phyloP scores from a whole-genome alignment of 495 filamentous ascomycete genomes.

The Lineolata rhizophorae region DNA sequence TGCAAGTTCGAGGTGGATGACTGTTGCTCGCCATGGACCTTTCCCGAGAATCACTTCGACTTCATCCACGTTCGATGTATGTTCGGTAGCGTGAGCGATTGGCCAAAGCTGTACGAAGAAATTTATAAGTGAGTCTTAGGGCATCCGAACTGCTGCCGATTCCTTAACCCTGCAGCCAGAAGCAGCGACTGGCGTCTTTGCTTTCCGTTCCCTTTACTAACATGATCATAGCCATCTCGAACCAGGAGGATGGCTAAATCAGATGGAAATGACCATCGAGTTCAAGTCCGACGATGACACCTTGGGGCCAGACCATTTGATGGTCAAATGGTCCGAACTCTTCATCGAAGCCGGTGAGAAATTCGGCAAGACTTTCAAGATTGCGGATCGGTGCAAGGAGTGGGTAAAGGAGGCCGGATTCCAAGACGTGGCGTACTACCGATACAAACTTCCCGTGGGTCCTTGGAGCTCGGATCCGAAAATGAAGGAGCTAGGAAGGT shows the following conservation, averaged over 20 bases:
- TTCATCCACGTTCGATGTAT: slow-evolving; percentile 40
- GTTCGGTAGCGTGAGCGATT: slow-evolving; percentile 35
- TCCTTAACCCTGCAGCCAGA: too few species aligned
- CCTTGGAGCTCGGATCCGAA: slow-evolving; percentile 7
- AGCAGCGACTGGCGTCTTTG: too few species aligned
- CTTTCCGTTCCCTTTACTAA: background rate
- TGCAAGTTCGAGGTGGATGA: slow-evolving; percentile 29
- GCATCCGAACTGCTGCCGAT: too few species aligned
- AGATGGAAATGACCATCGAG: slow-evolving; percentile 11
- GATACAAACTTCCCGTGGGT: slow-evolving; percentile 13
- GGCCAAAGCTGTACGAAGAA: slow-evolving; percentile 22
- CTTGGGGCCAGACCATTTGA: slow-evolving; percentile 2
- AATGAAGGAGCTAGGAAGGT: slow-evolving; percentile 9
- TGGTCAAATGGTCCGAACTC: slow-evolving; percentile 4
- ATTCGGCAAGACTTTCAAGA: slow-evolving; percentile 12
- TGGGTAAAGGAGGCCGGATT: slow-evolving; percentile 14
- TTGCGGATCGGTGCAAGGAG: slow-evolving; percentile 10
- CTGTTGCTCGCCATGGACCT: background rate
- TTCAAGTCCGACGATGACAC: slow-evolving; percentile 5
- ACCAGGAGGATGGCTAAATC: slow-evolving; percentile 13
- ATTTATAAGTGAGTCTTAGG: slow-evolving; percentile 5
- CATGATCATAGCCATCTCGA: slow-evolving; percentile 6
- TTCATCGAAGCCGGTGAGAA: slow-evolving; percentile 9
- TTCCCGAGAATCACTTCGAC: slow-evolving; percentile 29
- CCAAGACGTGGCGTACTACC: slow-evolving; percentile 17